Conservation (phyloP, 441 rosid genomes). For the Pelargonium fulgidum region DNA sequence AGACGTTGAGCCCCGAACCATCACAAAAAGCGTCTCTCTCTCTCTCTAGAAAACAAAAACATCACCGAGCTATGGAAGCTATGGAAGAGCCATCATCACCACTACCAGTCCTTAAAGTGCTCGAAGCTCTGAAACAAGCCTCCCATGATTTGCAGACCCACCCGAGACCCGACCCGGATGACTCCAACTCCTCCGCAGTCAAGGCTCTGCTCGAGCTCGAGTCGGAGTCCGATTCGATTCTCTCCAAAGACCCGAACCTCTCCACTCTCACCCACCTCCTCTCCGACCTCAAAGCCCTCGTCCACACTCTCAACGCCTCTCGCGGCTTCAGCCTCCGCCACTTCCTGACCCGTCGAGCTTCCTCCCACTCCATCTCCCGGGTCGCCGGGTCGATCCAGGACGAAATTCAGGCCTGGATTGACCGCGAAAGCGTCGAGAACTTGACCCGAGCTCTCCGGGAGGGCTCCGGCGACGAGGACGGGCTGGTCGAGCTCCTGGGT, state of each 20-base stretch:
- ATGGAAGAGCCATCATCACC: slow-evolving; percentile 27
- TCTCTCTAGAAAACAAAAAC: background rate
- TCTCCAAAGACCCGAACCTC: slow-evolving; percentile 47
- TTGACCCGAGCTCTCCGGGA: slow-evolving; percentile 29
- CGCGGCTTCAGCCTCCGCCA: slow-evolving; percentile 31
- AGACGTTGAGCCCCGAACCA: background rate
- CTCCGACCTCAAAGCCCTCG: slow-evolving; percentile 33
- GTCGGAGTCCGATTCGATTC: slow-evolving; percentile 50
- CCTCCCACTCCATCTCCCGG: slow-evolving; percentile 45
- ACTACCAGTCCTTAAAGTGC: slow-evolving; percentile 31
- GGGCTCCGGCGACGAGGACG: slow-evolving; percentile 26
- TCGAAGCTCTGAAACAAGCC: slow-evolving; percentile 60
- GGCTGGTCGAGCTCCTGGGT: slow-evolving; percentile 28
- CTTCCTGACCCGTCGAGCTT: slow-evolving; percentile 42
- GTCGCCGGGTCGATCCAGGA: slow-evolving; percentile 49
- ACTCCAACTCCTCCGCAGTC: slow-evolving; percentile 39
- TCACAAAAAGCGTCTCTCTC: background rate
- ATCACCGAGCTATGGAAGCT: slow-evolving; percentile 7
- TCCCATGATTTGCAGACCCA: slow-evolving; percentile 45
- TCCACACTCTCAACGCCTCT: slow-evolving; percentile 29
- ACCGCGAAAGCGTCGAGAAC: slow-evolving; percentile 47
- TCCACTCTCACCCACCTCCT: slow-evolving; percentile 40
- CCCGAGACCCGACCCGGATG: slow-evolving; percentile 25
- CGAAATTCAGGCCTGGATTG: slow-evolving; percentile 69
- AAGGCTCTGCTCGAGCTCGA: slow-evolving; percentile 57